These are phyloP conservation scores for Metarhizium robertsii DNA, from an alignment of 2,329 filamentous ascomycete genomes.

Conservation along the genomic window DNA sequence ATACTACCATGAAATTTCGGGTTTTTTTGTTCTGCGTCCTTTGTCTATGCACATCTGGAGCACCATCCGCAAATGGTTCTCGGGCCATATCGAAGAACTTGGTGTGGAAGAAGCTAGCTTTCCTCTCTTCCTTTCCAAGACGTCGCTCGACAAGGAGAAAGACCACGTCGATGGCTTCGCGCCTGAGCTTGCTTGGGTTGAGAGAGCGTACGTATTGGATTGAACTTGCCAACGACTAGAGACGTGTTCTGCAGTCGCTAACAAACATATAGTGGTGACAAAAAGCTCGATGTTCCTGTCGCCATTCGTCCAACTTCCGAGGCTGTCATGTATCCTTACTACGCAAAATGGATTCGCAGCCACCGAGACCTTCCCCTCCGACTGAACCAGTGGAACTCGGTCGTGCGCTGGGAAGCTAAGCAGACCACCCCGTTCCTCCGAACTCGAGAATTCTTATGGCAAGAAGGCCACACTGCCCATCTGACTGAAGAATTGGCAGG, in stretches of 20 bases:
- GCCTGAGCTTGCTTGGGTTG: constrained; percentile 83
- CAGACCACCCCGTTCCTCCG: constrained; percentile 80
- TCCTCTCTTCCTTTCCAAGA: constrained; percentile 87
- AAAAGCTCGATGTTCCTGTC: constrained; percentile 74
- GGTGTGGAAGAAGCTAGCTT: constrained; percentile 95
- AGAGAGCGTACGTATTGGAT: constrained; percentile 54
- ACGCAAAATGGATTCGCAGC: constrained; percentile 92
- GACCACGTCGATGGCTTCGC: constrained; percentile 98
- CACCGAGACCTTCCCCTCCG: constrained; percentile 90
- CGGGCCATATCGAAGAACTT: constrained; percentile 72
- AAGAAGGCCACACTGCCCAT: constrained; percentile 89
- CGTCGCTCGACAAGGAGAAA: constrained; percentile 82
- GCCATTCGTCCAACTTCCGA: constrained; percentile 61
- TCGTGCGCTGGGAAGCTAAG: constrained; percentile 93
- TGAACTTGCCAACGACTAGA: background rate
- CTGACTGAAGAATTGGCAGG: constrained; percentile 73
- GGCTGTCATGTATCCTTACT: constrained; percentile 91
- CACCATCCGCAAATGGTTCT: constrained; percentile 58
- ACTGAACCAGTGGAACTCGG: constrained; percentile 96
- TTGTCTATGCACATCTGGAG: constrained; percentile 59
- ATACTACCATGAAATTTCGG: constrained; percentile 90
- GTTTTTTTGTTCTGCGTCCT: constrained; percentile 86
- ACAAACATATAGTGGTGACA: constrained; percentile 60
- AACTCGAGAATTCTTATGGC: constrained; percentile 94
- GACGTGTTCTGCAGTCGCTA: background rate